Evolutionary conservation across 805 yeast species (phyloP).

Genomic region (Pichia gijzeniarum): DNA sequence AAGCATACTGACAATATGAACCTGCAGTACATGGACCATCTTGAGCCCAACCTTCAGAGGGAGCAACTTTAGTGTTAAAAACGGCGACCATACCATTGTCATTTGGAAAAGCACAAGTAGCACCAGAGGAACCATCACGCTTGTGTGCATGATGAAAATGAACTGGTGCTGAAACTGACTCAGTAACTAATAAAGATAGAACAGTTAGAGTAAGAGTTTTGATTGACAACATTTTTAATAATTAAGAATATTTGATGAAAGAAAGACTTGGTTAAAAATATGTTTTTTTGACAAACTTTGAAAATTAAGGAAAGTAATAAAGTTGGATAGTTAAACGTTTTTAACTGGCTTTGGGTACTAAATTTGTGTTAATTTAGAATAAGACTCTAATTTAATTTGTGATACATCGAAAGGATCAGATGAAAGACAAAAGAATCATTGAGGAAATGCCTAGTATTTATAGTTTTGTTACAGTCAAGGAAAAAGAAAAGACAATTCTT

Average conservation of each 20-base stretch:
- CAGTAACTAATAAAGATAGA: conserved; percentile 1
- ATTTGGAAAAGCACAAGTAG: conserved; percentile 58
- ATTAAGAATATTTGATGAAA: not conserved
- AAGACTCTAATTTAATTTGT: no score
- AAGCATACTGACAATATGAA: conserved; percentile 86
- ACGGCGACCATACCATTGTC: conserved; percentile 64
- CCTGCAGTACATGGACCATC: conserved; percentile 71
- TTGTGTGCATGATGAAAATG: conserved; percentile 14
- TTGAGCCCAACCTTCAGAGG: conserved; percentile 83
- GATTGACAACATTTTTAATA: conserved; percentile 9
- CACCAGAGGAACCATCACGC: conserved; percentile 1
- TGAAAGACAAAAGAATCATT: no score
- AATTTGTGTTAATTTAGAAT: no score
- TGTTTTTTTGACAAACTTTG: not conserved
- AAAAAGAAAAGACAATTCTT: no score
- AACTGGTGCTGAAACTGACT: conserved; percentile 4
- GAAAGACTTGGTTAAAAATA: conserved; percentile 1
- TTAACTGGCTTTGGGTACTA: not conserved
- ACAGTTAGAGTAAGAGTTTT: conserved; percentile 3
- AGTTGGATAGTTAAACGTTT: not conserved
- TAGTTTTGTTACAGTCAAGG: not conserved
- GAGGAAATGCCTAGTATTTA: no score
- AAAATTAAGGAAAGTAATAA: no score
- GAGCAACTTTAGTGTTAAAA: conserved; percentile 38
- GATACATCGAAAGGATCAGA: no score